phyloP scores from a whole-genome alignment of 2,329 filamentous ascomycete genomes.

The Alternaria rosae region DNA sequence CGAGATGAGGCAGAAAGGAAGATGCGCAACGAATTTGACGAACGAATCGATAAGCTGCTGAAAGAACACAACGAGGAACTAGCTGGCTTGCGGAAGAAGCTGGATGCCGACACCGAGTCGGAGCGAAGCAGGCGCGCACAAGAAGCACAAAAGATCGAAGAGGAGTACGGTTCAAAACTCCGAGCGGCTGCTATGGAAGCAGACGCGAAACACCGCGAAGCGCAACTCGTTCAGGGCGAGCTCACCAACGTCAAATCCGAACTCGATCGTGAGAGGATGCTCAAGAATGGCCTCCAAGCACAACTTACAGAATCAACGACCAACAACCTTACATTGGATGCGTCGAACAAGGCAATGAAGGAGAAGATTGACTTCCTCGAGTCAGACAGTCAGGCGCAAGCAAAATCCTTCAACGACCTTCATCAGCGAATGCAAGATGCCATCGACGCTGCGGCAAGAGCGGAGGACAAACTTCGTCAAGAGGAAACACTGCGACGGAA shows the following conservation, averaged over 20 bases:
- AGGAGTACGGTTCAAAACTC: conserved; percentile 61
- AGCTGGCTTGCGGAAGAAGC: conserved; percentile 67
- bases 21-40: conserved; percentile 53
- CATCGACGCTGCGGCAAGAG: conserved; percentile 70
- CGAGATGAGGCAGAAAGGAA: conserved; percentile 56
- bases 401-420: conserved; percentile 82
- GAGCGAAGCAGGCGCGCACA: conserved; percentile 65
- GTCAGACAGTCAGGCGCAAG: conserved; percentile 87
- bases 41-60: conserved; percentile 65
- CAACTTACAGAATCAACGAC: conserved; percentile 55
- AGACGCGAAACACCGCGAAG: conserved; percentile 63
- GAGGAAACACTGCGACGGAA: conserved; percentile 91
- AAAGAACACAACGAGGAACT: conserved; percentile 73
- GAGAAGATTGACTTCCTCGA: conserved; percentile 89
- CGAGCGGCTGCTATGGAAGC: conserved; percentile 67
- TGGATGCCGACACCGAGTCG: conserved; percentile 71
- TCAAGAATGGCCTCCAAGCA: conserved; percentile 65
- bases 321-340: conserved; percentile 68
- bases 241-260: conserved; percentile 57
- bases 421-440: conserved; percentile 83
- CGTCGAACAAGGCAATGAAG: conserved; percentile 75
- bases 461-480: conserved; percentile 82
- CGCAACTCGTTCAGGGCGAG: conserved; percentile 58
- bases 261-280: conserved; percentile 65
- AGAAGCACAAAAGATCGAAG: conserved; percentile 72